phyloP scores from a whole-genome alignment of 352 stramenopile species.

The Phytophthora macrochlamydospora region DNA sequence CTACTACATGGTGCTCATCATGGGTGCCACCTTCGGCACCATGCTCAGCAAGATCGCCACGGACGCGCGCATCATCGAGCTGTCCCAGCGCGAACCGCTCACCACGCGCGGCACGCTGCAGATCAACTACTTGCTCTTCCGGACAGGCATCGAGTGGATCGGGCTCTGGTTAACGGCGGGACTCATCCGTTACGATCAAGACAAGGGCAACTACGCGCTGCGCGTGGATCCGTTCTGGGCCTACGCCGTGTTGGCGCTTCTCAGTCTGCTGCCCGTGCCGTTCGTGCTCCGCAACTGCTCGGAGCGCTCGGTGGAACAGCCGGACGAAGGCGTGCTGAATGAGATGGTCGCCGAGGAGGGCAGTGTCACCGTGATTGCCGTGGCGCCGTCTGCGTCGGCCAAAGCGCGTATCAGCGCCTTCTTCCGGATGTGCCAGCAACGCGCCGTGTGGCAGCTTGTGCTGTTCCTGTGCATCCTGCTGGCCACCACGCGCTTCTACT shows the following conservation, averaged over 20 bases:
- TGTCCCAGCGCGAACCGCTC: slow-evolving; percentile 80
- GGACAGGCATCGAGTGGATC: slow-evolving; percentile 52
- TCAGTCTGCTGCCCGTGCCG: slow-evolving; percentile 59
- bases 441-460: slow-evolving; percentile 79
- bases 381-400: slow-evolving; percentile 4
- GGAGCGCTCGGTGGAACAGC: slow-evolving; percentile 48
- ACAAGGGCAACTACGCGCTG: slow-evolving; percentile 52
- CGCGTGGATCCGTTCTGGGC: slow-evolving; percentile 56
- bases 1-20: slow-evolving; percentile 71
- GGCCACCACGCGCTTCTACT: slow-evolving; percentile 60
- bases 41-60: slow-evolving; percentile 87
- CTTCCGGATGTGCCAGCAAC: slow-evolving; percentile 76
- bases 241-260: slow-evolving; percentile 53
- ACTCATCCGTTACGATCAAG: slow-evolving; percentile 48
- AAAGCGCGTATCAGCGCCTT: slow-evolving; percentile 40
- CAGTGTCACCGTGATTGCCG: slow-evolving; percentile 27
- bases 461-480: slow-evolving; percentile 69
- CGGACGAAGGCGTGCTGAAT: slow-evolving; percentile 26
- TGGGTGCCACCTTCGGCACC: slow-evolving; percentile 78
- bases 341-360: slow-evolving; percentile 33
- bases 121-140: slow-evolving; percentile 81
- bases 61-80: slow-evolving; percentile 81
- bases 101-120: slow-evolving; percentile 70
- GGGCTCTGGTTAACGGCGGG: slow-evolving; percentile 53
- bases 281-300: slow-evolving; percentile 70